phyloP scores from a whole-genome alignment of 768 basidiomycete genomes.

The Clathrus columnatus region DNA sequence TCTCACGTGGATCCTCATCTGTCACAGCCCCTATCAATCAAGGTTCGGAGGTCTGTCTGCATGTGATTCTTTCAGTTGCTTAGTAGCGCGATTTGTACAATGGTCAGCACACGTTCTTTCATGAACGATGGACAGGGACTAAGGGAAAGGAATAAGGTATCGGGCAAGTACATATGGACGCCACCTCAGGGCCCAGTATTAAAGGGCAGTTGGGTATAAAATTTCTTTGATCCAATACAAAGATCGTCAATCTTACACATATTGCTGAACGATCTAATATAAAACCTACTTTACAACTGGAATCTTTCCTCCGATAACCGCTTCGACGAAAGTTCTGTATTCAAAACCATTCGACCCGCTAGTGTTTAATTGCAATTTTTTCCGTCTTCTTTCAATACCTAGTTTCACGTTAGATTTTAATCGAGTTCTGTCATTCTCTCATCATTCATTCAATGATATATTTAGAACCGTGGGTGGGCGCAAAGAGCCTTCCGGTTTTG shows the following conservation, averaged over 20 bases:
- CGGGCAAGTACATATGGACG: too few species aligned
- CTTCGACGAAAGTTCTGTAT: neutral
- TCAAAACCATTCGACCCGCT: neutral
- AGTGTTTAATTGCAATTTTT: too few species aligned
- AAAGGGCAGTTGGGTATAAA: neutral
- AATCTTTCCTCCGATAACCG: neutral
- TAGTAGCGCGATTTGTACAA: neutral
- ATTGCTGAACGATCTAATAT: too few species aligned
- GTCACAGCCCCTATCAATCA: neutral
- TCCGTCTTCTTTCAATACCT: too few species aligned
- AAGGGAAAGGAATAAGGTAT: neutral
- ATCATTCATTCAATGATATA: too few species aligned
- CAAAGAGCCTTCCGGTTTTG: too few species aligned
- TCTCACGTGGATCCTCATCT: neutral
- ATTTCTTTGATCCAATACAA: neutral
- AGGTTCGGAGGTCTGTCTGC: neutral
- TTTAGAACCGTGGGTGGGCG: too few species aligned
- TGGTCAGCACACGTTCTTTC: neutral
- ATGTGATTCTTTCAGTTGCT: neutral
- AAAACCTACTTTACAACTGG: too few species aligned
- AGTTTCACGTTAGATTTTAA: too few species aligned
- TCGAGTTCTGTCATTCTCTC: too few species aligned
- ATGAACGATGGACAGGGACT: neutral
- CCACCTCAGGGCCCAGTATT: neutral
- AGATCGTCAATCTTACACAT: neutral